A percentile compares a stretch with the other conserved stretches of the same genome.
Conservation (phyloP, 78 protist genomes). For the Dictyostelium purpureum region DNA sequence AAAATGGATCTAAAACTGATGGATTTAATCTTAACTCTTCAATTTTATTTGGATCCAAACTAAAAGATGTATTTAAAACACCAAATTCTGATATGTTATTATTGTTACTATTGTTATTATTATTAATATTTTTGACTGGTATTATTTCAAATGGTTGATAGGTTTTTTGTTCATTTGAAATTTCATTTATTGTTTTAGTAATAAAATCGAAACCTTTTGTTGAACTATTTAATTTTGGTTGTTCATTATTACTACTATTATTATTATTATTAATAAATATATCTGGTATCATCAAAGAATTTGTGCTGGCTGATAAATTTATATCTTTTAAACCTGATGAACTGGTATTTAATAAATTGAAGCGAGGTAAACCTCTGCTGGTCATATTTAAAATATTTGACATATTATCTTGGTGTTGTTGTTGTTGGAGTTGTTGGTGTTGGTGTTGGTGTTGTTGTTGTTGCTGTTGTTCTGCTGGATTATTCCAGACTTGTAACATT, state of each 20-base stretch:
- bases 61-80: background rate
- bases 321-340: background rate
- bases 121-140: background rate
- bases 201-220: background rate
- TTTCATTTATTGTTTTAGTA: slow-evolving; percentile 23
- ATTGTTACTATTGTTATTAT: background rate
- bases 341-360: background rate
- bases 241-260: background rate
- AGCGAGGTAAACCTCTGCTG: background rate
- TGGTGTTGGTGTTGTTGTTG: background rate
- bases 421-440: background rate
- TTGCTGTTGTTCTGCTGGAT: background rate
- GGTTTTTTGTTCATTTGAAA: slow-evolving; percentile 23
- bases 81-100: slow-evolving; percentile 1
- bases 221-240: background rate
- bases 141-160: slow-evolving; percentile 63
- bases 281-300: background rate
- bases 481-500: slow-evolving; percentile 56
- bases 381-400: background rate
- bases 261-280: slow-evolving; percentile 12
- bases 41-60: slow-evolving; percentile 21
- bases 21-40: slow-evolving; percentile 11
- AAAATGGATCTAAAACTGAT: slow-evolving; percentile 23
- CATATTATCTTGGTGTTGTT: background rate
- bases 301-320: background rate